These are phyloP conservation scores for Venturiaceae sp. DNA, from an alignment of 2,329 filamentous ascomycete genomes.

Conservation along the genomic window DNA sequence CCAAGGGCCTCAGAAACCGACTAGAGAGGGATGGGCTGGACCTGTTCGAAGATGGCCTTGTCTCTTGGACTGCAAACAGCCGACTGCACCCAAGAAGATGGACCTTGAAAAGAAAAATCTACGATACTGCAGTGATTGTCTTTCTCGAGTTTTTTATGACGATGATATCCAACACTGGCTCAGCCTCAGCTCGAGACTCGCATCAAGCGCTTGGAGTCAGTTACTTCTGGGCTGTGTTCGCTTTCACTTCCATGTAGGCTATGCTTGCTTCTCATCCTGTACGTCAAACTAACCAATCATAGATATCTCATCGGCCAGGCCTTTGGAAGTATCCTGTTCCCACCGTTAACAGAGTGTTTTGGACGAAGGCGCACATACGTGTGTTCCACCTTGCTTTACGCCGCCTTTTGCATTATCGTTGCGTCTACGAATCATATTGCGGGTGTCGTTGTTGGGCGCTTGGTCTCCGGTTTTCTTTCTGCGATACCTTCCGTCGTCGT, in stretches of 20 bases:
- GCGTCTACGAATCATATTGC: not conserved
- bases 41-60: too few relatives aligned
- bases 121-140: not conserved
- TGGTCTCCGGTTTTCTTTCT: not conserved
- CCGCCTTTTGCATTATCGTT: not conserved
- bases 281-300: too few relatives aligned
- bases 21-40: too few relatives aligned
- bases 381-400: not conserved
- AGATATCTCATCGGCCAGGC: not conserved
- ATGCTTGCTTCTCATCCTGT: too few relatives aligned
- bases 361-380: not conserved
- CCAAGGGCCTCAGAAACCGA: too few relatives aligned
- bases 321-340: not conserved
- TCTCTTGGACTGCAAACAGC: too few relatives aligned
- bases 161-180: not conserved
- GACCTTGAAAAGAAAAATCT: not conserved
- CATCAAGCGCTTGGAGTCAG: not conserved
- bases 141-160: not conserved
- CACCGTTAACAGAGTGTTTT: not conserved
- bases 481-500: not conserved
- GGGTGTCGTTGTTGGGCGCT: not conserved
- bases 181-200: not conserved
- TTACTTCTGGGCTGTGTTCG: not conserved
- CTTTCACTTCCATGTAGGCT: too few relatives aligned
- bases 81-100: not conserved